Base-by-base conservation (phyloP, 2,329 filamentous ascomycete species). In the Beauveria australis region DNA sequence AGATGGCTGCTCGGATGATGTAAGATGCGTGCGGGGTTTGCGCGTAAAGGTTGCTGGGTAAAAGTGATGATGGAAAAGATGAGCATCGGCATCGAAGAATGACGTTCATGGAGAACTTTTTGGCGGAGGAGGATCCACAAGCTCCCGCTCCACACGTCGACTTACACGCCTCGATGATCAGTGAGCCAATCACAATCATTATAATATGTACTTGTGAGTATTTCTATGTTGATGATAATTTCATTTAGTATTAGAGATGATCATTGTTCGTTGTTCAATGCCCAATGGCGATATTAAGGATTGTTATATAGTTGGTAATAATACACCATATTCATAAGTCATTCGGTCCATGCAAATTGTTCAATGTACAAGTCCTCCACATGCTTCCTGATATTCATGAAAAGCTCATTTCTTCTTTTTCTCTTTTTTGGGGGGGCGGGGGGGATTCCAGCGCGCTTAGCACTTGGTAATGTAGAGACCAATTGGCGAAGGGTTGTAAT, bases 401-500 rank as follows among this genome's bases (percentile, higher is more conserved):
- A 51, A 37, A 30, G 30, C 3, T 46, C n/a, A 7, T 49, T 62
- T 55, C 10, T 49, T 14, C 16, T 12, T 48, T 40, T 12, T 33
- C 14, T 14, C 2, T 8, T 16, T 49, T 61, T 52, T n/a, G n/a
- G n/a, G n/a, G n/a, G n/a, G n/a, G n/a, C n/a, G n/a, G n/a, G n/a
- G n/a, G n/a, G n/a, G n/a, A n/a, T n/a, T n/a, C n/a, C n/a, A n/a
- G 9, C 9, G 49, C 41, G n/a, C 43, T 64, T 63, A 72, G 57
- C 68, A 74, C 40, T 66, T 69, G 9, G 71, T 73, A 44, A 77
- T 71, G 63, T 71, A 76, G 63, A 77, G 61, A 14, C 75, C 75
- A 49, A 77, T 69, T n/a, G 76, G 74, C 43, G 71, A 73, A 5
- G 74, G 75, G 66, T 86, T 86, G 65, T 75, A 86, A 68, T 89